Base-by-base conservation (phyloP, 257 asterid species). In the Gynochthodes officinalis region DNA sequence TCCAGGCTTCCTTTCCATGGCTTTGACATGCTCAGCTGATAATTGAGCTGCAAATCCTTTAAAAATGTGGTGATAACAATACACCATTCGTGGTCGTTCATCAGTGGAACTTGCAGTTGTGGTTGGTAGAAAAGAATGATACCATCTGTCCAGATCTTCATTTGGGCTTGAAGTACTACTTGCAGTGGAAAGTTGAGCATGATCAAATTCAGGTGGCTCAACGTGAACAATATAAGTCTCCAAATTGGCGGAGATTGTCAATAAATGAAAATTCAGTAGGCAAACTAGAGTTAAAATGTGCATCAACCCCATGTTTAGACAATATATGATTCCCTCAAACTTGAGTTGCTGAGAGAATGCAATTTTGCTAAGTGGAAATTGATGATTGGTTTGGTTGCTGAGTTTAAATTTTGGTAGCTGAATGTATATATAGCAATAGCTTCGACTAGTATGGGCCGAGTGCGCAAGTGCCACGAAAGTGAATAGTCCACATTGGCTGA, bases 1-100 rank as follows among this genome's bases (percentile, higher is more conserved):
- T 25, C 74, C 74, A 55, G 74, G 74, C 43, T 55, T 70, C 28
- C 55, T 70, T 25, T 55, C 37, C 66, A 55, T 39, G 33, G 25
- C 53, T 40, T 54, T 70, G 19, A 55, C 43, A 25, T 70, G 42
- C 0, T 70, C 66, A 15, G 74, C 21, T 9, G 74, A 70, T 9
- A 70, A 70, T 40, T 59, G 63, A 32, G 74, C 74, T 3, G 74
- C 54, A 21, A 70, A 70, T 21, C 74, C 74, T 23, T 40, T 70
- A 35, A 70, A 70, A 40, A 70, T 21, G 30, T 70, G 55, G 66
- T 40, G 74, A 59, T 54, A 70, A 1, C 66, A 43, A 27, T 70
- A 59, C 1, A 70, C 55, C 54, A 70, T 70, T 9, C 18, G 1
- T 12, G 74, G 66, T 12, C 12, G 66, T 15, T 70, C 74, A 21